Evolutionary conservation across 441 rosid species (phyloP).

Genomic region (Croton laevigatus): DNA sequence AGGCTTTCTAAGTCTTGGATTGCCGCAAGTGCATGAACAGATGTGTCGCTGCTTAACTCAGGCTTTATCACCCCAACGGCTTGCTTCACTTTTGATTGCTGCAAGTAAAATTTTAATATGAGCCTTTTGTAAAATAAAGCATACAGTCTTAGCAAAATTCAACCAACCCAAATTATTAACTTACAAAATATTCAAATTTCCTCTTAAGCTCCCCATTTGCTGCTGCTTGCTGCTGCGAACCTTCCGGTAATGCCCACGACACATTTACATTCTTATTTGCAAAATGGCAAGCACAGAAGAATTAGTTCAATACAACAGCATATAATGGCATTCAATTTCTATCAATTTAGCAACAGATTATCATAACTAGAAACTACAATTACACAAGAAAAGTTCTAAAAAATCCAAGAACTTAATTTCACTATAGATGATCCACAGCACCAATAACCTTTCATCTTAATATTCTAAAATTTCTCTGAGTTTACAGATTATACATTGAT

Average conservation of each 20-base stretch:
- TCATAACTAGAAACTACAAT: not conserved
- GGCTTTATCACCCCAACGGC: slow-evolving; percentile 54
- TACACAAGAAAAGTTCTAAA: too few relatives aligned
- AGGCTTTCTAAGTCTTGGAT: slow-evolving; percentile 66
- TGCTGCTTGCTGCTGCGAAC: slow-evolving; percentile 16
- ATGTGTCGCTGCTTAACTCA: slow-evolving; percentile 38
- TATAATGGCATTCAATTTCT: not conserved
- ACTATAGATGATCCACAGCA: not conserved
- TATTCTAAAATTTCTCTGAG: too few relatives aligned
- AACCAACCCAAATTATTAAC: slow-evolving; percentile 23
- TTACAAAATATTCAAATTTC: slow-evolving; percentile 70
- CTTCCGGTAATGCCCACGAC: slow-evolving; percentile 20
- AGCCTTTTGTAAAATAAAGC: not conserved
- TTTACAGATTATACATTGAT: not conserved
- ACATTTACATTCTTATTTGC: slow-evolving; percentile 28
- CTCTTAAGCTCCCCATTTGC: slow-evolving; percentile 51
- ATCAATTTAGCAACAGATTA: not conserved
- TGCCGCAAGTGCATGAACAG: slow-evolving; percentile 40
- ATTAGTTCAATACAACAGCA: slow-evolving; percentile 6
- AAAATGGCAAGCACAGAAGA: slow-evolving; percentile 12
- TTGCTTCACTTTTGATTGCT: slow-evolving; percentile 70
- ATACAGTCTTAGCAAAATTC: not conserved
- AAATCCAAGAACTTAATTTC: not conserved
- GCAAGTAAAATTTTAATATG: slow-evolving; percentile 23
- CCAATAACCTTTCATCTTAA: not conserved